Percentiles rank a stretch among this genome's conserved stretches.
phyloP scores from a whole-genome alignment of 805 yeast species.

The Candida saitoana region DNA sequence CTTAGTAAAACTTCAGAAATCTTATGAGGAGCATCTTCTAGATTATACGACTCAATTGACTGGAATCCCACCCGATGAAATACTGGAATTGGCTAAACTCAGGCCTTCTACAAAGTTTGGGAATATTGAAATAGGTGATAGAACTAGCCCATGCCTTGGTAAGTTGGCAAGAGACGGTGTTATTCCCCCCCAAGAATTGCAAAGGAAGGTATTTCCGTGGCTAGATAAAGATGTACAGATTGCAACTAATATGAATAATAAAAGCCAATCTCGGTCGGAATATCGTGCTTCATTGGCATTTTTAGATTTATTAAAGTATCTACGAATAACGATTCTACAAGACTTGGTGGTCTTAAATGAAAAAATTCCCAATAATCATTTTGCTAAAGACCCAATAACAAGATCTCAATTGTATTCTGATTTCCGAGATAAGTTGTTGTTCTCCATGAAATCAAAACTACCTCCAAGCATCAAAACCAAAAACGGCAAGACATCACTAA shows the following conservation, averaged over 20 bases:
- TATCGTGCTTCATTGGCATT: background rate
- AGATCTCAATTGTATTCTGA: background rate
- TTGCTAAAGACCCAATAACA: background rate
- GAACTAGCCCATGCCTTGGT: background rate
- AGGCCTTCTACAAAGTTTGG: background rate
- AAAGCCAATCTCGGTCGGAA: background rate
- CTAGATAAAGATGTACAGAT: background rate
- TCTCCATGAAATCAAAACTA: background rate
- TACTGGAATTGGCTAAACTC: background rate
- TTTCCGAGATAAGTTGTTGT: background rate
- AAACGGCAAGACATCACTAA: background rate
- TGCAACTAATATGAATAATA: background rate
- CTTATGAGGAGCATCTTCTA: background rate
- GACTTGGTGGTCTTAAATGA: background rate
- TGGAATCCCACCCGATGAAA: background rate
- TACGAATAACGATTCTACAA: slow-evolving; percentile 1
- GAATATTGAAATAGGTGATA: background rate
- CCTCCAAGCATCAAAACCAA: background rate
- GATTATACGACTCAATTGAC: background rate
- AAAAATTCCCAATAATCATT: background rate
- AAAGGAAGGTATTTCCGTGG: slow-evolving; percentile 1
- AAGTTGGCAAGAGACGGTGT: background rate
- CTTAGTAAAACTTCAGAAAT: background rate
- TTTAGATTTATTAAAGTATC: background rate
- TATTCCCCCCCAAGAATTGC: slow-evolving; percentile 1